Evolutionary conservation across 768 basidiomycete species (phyloP), one percentile per base, ranked within the genome.

Genomic region (Boletus sp.): DNA sequence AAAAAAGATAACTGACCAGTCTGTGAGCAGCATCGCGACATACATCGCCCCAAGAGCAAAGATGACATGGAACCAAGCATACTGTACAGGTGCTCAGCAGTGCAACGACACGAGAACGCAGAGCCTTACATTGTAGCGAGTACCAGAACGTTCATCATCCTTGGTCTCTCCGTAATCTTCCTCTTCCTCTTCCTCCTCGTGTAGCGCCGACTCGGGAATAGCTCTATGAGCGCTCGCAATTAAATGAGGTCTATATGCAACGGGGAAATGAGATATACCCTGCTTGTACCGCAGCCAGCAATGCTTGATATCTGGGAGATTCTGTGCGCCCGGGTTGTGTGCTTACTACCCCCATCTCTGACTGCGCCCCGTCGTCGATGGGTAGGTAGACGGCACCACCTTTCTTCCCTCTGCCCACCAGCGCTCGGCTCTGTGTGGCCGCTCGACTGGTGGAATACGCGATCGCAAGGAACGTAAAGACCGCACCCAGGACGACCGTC

Each of bases 11-110:
- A 77, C 90, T 53, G 70, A 95, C 96, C 97, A 98, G 72, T 99
- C 96, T 1, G 96, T 99, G 50, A 99, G 72, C 14, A 99, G 77
- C 83, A 97, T 95, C 7, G 91, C 93, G 25, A 98, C 93, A 72
- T 99, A 99, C 97, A 98, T 98, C 14, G 93, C 79, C 29, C 85
- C 97, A 62, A 98, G 88, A 42, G 89, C 84, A 68, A 98, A 99
- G 64, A 99, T 98, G 70, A 98, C 74, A 67, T 99, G 97, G 84
- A 99, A 98, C 93, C 94, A 99, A 2, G 93, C 84, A 69, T 99
- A 99, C 94, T 97, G 61, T 6, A 19, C 34, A 38, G 42, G 21
- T 29, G 33, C 35, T 59, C 17, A 54, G 52, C 33, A 11, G 10
- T 33, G 25, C 27, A 54, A 15, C n/a, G 14, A 38, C 35, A 33